Evolutionary conservation across 176 grass and related monocot species (phyloP).

Genomic region (Hsuehochloa calcarea): DNA sequence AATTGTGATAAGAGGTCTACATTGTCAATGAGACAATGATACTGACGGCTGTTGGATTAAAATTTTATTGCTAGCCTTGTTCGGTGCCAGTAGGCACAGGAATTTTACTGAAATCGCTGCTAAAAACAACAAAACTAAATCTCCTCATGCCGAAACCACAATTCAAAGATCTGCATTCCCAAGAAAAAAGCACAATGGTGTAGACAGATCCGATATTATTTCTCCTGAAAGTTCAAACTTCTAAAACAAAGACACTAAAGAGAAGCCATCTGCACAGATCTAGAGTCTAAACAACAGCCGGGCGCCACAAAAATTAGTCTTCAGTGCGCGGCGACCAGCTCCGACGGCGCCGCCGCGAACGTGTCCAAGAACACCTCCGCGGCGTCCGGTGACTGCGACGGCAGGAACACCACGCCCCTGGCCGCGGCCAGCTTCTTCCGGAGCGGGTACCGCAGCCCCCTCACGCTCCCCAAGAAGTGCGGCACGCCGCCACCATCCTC

Average conservation of each 20-base stretch:
- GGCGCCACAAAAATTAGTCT: neutral
- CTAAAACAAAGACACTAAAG: neutral
- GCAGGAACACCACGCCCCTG: conserved; percentile 47
- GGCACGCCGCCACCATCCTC: conserved; percentile 20
- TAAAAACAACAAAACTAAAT: neutral
- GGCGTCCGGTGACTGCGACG: conserved; percentile 31
- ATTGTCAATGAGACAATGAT: no score
- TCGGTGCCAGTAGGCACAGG: neutral
- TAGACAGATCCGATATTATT: neutral
- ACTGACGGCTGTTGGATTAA: neutral
- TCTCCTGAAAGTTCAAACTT: neutral
- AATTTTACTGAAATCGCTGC: neutral
- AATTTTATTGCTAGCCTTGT: neutral
- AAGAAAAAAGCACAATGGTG: neutral
- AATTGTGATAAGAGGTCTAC: no score
- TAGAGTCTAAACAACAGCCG: neutral
- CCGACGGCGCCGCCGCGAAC: neutral
- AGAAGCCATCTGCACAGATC: conserved; percentile 33
- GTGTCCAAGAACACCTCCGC: conserved; percentile 9
- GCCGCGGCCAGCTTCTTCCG: conserved; percentile 81
- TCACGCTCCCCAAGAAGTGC: conserved; percentile 36
- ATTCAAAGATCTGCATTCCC: neutral
- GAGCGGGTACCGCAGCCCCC: conserved; percentile 47
- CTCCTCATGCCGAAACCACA: neutral
- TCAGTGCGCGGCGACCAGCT: conserved; percentile 47